Conservation (phyloP, 202 grass and related monocot genomes). For the Panicum hallii region DNA sequence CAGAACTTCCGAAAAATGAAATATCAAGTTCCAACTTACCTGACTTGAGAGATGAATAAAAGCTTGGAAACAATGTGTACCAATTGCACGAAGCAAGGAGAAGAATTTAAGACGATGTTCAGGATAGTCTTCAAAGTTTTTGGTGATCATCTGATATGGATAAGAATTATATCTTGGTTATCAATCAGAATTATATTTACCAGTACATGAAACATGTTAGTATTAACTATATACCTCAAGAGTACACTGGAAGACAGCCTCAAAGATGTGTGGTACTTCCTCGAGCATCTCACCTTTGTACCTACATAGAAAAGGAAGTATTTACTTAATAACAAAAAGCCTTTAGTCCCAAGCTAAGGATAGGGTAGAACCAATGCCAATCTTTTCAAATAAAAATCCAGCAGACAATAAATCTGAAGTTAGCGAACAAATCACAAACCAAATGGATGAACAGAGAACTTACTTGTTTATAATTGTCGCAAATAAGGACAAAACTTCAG, state of each 20-base stretch:
- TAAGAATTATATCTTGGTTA: constrained; percentile 1
- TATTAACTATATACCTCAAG: constrained; percentile 51
- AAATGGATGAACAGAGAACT: constrained; percentile 20
- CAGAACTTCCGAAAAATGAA: constrained; percentile 6
- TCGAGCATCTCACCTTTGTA: constrained; percentile 33
- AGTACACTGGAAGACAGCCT: constrained; percentile 34
- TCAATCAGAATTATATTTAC: neutral
- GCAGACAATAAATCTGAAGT: neutral
- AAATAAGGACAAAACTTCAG: constrained; percentile 70
- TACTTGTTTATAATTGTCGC: constrained; percentile 85
- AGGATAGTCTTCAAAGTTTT: constrained; percentile 55
- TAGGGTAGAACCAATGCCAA: neutral
- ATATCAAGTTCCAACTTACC: constrained; percentile 45
- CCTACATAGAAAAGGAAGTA: neutral
- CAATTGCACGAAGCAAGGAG: constrained; percentile 65
- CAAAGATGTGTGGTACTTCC: constrained; percentile 27
- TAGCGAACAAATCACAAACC: constrained; percentile 7
- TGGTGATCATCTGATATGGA: constrained; percentile 68
- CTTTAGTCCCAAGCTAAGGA: neutral
- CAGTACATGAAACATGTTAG: neutral
- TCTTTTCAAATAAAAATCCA: neutral
- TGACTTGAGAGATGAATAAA: constrained; percentile 71
- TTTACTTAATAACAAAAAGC: neutral
- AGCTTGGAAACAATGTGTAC: constrained; percentile 71
- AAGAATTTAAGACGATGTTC: constrained; percentile 75